Evolutionary conservation across 179 eudicot genomes (phyloP).

Genomic region (Sideroxylon spinosum): DNA sequence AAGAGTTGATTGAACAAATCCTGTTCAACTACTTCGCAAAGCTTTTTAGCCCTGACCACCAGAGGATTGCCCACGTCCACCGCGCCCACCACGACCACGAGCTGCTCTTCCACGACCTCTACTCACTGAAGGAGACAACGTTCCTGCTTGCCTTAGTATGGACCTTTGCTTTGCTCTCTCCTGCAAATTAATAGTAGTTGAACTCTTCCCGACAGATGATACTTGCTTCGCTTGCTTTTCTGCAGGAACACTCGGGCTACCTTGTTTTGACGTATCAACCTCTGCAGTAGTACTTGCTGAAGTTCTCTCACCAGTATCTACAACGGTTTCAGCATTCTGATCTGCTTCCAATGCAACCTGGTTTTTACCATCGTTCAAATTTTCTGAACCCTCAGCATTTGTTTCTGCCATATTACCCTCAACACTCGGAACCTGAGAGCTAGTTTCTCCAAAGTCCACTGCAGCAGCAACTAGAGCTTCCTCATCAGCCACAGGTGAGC

Average conservation of each 20-base stretch:
- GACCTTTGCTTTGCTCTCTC: slow-evolving; percentile 61
- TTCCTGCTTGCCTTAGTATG: slow-evolving; percentile 30
- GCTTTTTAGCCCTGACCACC: slow-evolving; percentile 33
- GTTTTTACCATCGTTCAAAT: slow-evolving; percentile 37
- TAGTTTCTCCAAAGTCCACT: slow-evolving; percentile 40
- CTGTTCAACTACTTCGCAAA: neutral
- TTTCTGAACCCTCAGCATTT: slow-evolving; percentile 18
- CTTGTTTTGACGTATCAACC: slow-evolving; percentile 33
- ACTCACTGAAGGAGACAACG: slow-evolving; percentile 23
- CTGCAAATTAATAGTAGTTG: slow-evolving; percentile 54
- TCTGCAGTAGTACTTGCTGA: slow-evolving; percentile 19
- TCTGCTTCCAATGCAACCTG: slow-evolving; percentile 41
- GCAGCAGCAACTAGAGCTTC: slow-evolving; percentile 20
- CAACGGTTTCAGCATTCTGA: slow-evolving; percentile 29
- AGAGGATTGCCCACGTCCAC: slow-evolving; percentile 44
- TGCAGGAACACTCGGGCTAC: slow-evolving; percentile 25
- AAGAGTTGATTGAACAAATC: too few relatives aligned
- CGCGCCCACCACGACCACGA: slow-evolving; percentile 48
- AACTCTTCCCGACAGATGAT: slow-evolving; percentile 35
- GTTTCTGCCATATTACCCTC: slow-evolving; percentile 36
- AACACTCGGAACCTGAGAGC: slow-evolving; percentile 39
- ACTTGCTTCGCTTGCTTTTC: slow-evolving; percentile 30
- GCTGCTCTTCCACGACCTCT: slow-evolving; percentile 46
- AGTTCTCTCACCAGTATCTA: slow-evolving; percentile 19
- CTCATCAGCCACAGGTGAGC: slow-evolving; percentile 45